Percentiles rank a stretch among this genome's conserved stretches.
phyloP scores from a whole-genome alignment of 2,329 filamentous ascomycete species.

The Chaetothyriales sp. region DNA sequence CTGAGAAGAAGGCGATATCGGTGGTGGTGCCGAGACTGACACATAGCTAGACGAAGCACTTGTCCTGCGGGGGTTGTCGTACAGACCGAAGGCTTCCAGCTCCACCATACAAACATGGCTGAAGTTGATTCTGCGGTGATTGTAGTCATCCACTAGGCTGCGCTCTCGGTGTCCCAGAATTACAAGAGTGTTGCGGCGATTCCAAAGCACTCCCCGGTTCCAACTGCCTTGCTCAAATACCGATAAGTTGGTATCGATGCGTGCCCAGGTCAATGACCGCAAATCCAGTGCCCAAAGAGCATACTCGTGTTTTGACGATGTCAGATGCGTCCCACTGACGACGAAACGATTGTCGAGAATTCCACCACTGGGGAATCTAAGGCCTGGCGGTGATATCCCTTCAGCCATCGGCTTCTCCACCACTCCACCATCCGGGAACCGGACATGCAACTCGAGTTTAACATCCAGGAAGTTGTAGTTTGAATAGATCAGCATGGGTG shows the following conservation, averaged over 20 bases:
- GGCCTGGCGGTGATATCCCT: slow-evolving; percentile 70
- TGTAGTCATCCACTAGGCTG: slow-evolving; percentile 93
- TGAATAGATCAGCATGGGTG: slow-evolving; percentile 86
- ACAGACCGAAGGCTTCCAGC: slow-evolving; percentile 89
- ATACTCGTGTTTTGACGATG: slow-evolving; percentile 95
- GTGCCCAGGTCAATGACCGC: slow-evolving; percentile 76
- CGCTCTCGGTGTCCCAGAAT: slow-evolving; percentile 87
- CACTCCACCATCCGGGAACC: slow-evolving; percentile 66
- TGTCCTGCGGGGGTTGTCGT: slow-evolving; percentile 77
- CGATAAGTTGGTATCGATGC: slow-evolving; percentile 84
- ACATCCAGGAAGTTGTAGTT: slow-evolving; percentile 99
- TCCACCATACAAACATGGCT: slow-evolving; percentile 94
- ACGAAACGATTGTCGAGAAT: slow-evolving; percentile 94
- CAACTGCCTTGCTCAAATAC: slow-evolving; percentile 96
- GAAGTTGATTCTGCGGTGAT: slow-evolving; percentile 94
- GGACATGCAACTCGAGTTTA: slow-evolving; percentile 83
- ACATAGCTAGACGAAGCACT: slow-evolving; percentile 67
- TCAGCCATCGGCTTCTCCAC: slow-evolving; percentile 81
- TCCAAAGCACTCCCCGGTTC: slow-evolving; percentile 92
- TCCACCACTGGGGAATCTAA: slow-evolving; percentile 90
- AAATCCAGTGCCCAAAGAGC: slow-evolving; percentile 90
- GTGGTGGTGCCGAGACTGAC: slow-evolving; percentile 61
- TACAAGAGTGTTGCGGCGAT: slow-evolving; percentile 83
- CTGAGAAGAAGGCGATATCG: slow-evolving; percentile 34
- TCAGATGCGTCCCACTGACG: slow-evolving; percentile 91